A percentile compares a stretch with the other conserved stretches of the same genome.
phyloP scores from a whole-genome alignment of 2,329 filamentous ascomycete species.

The Colletotrichum sp. region DNA sequence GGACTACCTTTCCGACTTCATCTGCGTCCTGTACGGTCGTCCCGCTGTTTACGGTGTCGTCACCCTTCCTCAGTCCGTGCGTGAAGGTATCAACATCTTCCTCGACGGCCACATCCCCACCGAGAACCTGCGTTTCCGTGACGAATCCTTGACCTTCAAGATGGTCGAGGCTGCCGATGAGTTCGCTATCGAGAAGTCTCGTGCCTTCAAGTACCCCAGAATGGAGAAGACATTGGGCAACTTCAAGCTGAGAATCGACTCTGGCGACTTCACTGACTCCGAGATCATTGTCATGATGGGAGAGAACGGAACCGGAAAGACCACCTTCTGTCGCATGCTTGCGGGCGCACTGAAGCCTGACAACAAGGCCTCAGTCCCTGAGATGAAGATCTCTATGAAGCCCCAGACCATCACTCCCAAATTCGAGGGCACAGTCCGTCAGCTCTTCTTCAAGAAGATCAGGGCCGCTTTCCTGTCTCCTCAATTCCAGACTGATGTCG shows the following conservation, averaged over 20 bases:
- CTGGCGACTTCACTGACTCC: slow-evolving; percentile 92
- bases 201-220: slow-evolving; percentile 83
- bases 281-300: slow-evolving; percentile 99
- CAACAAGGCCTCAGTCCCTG: slow-evolving; percentile 74
- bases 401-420: slow-evolving; percentile 99
- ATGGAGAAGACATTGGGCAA: slow-evolving; percentile 93
- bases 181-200: slow-evolving; percentile 81
- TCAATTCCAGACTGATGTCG: slow-evolving; percentile 99
- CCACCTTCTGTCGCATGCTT: slow-evolving; percentile 96
- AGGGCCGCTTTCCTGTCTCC: slow-evolving; percentile 95
- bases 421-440: slow-evolving; percentile 94
- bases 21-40: slow-evolving; percentile 95
- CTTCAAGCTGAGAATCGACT: slow-evolving; percentile 83
- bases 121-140: slow-evolving; percentile 97
- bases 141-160: slow-evolving; percentile 95
- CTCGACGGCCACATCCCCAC: slow-evolving; percentile 97
- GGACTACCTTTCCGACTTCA: slow-evolving; percentile 98
- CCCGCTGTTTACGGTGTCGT: slow-evolving; percentile 98
- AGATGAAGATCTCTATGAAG: slow-evolving; percentile 99
- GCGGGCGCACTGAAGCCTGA: slow-evolving; percentile 95
- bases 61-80: slow-evolving; percentile 91
- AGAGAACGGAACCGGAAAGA: slow-evolving; percentile 99
- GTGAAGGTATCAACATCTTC: slow-evolving; percentile 99
- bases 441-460: slow-evolving; percentile 99
- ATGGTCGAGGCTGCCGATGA: slow-evolving; percentile 90